phyloP scores from a whole-genome alignment of 129 eudicot genomes.

The Erigeron canadensis region DNA sequence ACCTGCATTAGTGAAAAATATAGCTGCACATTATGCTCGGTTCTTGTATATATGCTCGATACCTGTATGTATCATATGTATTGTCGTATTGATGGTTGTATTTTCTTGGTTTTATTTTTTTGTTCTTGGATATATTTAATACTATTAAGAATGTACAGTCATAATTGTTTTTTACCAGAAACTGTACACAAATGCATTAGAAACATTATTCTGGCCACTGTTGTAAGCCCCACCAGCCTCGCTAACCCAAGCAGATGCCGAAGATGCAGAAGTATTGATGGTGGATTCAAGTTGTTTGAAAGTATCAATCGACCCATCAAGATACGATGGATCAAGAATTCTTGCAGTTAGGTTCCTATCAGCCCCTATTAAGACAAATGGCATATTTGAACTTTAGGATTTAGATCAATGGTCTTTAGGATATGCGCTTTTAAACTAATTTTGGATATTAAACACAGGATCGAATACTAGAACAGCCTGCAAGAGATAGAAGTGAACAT shows the following conservation, averaged over 20 bases:
- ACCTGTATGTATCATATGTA: not conserved
- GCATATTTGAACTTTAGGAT: not conserved
- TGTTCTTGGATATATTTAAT: not conserved
- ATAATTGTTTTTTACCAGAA: conserved; percentile 55
- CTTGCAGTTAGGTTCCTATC: conserved; percentile 65
- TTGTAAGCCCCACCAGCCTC: conserved; percentile 93
- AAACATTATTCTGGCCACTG: conserved; percentile 68
- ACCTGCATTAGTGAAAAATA: conserved; percentile 38
- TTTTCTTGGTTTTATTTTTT: not conserved
- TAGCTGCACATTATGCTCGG: not conserved
- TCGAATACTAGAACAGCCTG: not conserved
- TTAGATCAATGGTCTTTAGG: not conserved
- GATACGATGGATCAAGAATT: conserved; percentile 74
- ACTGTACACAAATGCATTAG: conserved; percentile 69
- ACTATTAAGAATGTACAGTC: not conserved
- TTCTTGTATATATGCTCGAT: too few species aligned
- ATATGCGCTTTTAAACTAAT: not conserved
- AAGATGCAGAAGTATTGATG: conserved; percentile 41
- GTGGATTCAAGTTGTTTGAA: conserved; percentile 54
- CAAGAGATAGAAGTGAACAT: not conserved
- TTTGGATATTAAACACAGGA: not conserved
- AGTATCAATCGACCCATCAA: conserved; percentile 50
- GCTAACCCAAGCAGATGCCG: conserved; percentile 83
- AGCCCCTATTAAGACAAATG: conserved; percentile 45
- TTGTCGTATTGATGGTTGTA: not conserved